Base-by-base conservation (phyloP, 805 yeast genomes). In the Kodamaea hsintzibuensis region DNA sequence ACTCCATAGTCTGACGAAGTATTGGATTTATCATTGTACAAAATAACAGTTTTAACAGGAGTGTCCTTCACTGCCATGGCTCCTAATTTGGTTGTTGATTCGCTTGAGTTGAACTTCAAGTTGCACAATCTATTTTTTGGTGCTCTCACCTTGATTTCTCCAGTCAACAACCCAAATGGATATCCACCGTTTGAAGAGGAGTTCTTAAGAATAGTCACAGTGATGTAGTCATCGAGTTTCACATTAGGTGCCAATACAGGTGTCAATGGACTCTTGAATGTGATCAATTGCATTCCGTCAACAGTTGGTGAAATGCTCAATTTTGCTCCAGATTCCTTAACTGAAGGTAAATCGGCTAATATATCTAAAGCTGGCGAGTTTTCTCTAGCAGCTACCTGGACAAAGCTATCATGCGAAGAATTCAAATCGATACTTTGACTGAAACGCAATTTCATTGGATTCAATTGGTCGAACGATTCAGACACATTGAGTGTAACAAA, bases 401-500 rank as follows among this genome's bases (percentile, higher is more conserved):
- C 84, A 30, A 61, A 62, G 13, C 84, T 69, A 3, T 62, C 62
- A 1, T 55, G 52, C 2, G 62, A 54, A 1, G 69, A 54, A 14
- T 70, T 63, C 53, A 86, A 67, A 58, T 88, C 81, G 50, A 87
- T 74, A 1, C 73, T 70, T 68, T 91, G 92, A 37, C 84, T 70
- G 62, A 88, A 87, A 57, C 92, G 76, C 54, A 89, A 72, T 65
- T 90, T 91, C 67, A 90, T 66, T 3, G 97, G 97, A 35, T 81
- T 74, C 4, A 69, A 62, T 22, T 75, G 72, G 30, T 85, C 81
- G 65, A 86, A 89, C n/a, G 97, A 88, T 2, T 69, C 66, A 13
- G 73, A 66, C 17, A 74, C 57, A n/a, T 72, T 60, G 17, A 84
- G 63, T 13, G 61, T 57, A 9, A 62, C 45, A 10, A 74, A 52